A percentile compares a stretch with the other conserved stretches of the same genome.
phyloP scores from a whole-genome alignment of 768 basidiomycete genomes.

The Clathrus columnatus region DNA sequence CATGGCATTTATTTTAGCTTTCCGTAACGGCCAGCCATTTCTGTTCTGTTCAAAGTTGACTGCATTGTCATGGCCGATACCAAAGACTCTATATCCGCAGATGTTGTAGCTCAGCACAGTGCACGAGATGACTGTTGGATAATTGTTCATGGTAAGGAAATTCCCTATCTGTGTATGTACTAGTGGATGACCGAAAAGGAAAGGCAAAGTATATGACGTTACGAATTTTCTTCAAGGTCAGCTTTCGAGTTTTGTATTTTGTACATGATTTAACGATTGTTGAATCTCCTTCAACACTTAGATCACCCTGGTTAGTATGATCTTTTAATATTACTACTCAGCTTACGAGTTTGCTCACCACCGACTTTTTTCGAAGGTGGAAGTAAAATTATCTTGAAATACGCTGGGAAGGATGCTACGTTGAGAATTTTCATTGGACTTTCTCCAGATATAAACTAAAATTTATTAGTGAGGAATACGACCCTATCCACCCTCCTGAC shows the following conservation, averaged over 20 bases:
- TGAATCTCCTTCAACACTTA: constrained; percentile 14
- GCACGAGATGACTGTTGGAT: constrained; percentile 67
- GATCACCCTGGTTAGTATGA: constrained; percentile 52
- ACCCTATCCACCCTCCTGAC: constrained; percentile 83
- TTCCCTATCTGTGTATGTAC: constrained; percentile 7
- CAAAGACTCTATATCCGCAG: constrained; percentile 32
- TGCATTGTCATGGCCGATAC: background rate
- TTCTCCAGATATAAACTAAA: background rate
- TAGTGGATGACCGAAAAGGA: constrained; percentile 6
- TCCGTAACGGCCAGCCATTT: background rate
- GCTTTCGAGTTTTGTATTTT: constrained; percentile 9
- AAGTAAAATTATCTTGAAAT: constrained; percentile 76
- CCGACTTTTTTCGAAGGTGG: constrained; percentile 42
- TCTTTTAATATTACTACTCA: background rate
- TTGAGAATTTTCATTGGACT: constrained; percentile 26
- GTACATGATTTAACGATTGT: background rate
- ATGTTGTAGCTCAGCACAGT: constrained; percentile 48
- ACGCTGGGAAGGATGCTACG: constrained; percentile 88
- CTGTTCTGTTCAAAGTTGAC: background rate
- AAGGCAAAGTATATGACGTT: constrained; percentile 71
- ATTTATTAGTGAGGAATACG: constrained; percentile 59
- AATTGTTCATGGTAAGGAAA: constrained; percentile 63
- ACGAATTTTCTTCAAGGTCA: constrained; percentile 68
- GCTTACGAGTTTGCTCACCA: background rate
- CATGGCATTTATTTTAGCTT: no score